Evolutionary conservation across 2,329 filamentous ascomycete species (phyloP), one percentile per base, ranked within the genome.

Genomic region (Neonectria coccinea): DNA sequence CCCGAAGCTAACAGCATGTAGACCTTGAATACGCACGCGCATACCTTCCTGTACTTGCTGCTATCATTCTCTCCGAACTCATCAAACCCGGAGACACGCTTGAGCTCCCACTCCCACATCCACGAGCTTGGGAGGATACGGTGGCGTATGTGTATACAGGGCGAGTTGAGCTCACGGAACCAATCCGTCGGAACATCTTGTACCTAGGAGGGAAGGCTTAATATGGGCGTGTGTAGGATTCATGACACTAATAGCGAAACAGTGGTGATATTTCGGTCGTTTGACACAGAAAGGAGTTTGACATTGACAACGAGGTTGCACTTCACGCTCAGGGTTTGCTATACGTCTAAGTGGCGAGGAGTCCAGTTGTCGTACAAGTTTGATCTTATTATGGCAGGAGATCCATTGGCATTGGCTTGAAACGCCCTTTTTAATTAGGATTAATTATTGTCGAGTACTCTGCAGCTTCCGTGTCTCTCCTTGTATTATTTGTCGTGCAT

Each of bases 71-170:
- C 36, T 88, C 85, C 0, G 82, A 84, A 5, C 80, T 85, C 68
- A 80, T 89, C 22, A 76, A 77, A 14, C 79, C 80, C 25, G 83
- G 85, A 29, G 87, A 89, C 69, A 78, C 79, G 2, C 79, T 90
- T 56, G 86, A 89, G 67, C 77, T 90, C 10, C 87, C 87, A 0
- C 67, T 90, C 59, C 88, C 88, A 1, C 79, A 84, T 61, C 87
- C 88, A 1, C 81, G 83, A 55, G 83, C 79, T 8, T 90, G 88
- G 88, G 71, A 74, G 2, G 82, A 85, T 58, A 88, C 87, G 0
- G 78, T 88, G n/a, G 77, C 79, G 4, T 85, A 86, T 69, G 79
- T 87, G 27, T 89, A 89, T 71, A 86, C 83, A 0, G 84, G 84
- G 39, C 77, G 81, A 57, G 81, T 80, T 12, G 78, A 80, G 50